Evolutionary conservation across 2,329 filamentous ascomycete genomes (phyloP).

Genomic region (Aspergillus oerlinghausenensis): DNA sequence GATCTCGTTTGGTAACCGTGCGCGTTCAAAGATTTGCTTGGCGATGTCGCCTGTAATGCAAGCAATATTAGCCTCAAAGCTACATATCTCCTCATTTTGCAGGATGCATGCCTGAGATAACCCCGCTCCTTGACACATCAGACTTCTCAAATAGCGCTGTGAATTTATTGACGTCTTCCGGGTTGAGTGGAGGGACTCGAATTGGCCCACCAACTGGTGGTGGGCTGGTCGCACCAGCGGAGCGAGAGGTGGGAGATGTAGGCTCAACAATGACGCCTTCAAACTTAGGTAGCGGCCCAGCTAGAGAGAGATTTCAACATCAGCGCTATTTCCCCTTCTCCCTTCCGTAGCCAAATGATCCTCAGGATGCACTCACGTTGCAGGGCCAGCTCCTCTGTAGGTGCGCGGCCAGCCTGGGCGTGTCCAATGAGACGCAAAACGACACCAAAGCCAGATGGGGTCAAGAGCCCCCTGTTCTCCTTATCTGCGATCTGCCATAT

Average conservation of each 20-base stretch:
- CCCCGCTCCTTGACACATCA: slow-evolving; percentile 62
- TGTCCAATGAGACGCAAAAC: slow-evolving; percentile 93
- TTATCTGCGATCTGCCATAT: slow-evolving; percentile 99
- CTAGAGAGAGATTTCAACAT: slow-evolving; percentile 25
- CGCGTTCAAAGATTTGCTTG: slow-evolving; percentile 92
- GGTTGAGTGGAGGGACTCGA: slow-evolving; percentile 80
- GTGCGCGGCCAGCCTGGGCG: slow-evolving; percentile 81
- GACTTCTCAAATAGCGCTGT: slow-evolving; percentile 86
- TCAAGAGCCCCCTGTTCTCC: slow-evolving; percentile 91
- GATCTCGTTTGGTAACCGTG: slow-evolving; percentile 80
- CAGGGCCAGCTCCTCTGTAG: slow-evolving; percentile 74
- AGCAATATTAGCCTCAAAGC: slow-evolving; percentile 11
- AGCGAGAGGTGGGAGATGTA: slow-evolving; percentile 45
- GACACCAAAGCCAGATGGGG: slow-evolving; percentile 86
- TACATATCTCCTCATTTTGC: not conserved
- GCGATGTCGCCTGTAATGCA: slow-evolving; percentile 65
- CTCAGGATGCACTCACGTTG: slow-evolving; percentile 52
- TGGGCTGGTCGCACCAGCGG: slow-evolving; percentile 41
- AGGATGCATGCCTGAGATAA: slow-evolving; percentile 59
- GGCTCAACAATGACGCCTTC: slow-evolving; percentile 62
- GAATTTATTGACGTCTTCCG: slow-evolving; percentile 88
- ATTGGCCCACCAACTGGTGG: slow-evolving; percentile 57
- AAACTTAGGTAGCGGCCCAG: slow-evolving; percentile 86
- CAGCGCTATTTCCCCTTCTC: slow-evolving; percentile 4
- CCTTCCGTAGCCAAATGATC: not conserved